phyloP scores from a whole-genome alignment of 2,329 filamentous ascomycete genomes.

The Botryotinia calthae region DNA sequence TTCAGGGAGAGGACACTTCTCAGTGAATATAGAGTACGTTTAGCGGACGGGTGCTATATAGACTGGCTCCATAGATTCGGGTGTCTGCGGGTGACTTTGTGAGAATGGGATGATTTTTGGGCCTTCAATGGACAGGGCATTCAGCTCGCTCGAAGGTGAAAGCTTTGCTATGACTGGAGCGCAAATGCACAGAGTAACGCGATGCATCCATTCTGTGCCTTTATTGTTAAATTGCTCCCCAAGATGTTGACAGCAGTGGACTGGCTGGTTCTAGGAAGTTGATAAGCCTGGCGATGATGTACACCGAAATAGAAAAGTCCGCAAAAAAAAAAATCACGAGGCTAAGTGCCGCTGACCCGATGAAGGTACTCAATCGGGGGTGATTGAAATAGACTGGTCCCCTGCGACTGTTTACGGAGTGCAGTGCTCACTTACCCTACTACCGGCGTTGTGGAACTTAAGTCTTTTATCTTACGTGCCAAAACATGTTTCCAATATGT shows the following conservation, averaged over 20 bases:
- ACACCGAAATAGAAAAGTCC: neutral
- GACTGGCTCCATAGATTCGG: neutral
- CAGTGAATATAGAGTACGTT: neutral
- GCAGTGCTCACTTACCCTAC: constrained; percentile 11
- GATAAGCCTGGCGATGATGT: neutral
- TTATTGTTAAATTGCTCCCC: neutral
- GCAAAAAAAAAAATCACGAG: neutral
- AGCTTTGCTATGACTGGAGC: constrained; percentile 7
- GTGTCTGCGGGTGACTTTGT: constrained; percentile 8
- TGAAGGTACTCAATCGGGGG: constrained; percentile 7
- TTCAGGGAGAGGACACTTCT: neutral
- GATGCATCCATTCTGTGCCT: neutral
- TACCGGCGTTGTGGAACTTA: constrained; percentile 14
- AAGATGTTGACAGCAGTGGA: neutral
- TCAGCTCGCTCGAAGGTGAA: constrained; percentile 7
- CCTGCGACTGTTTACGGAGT: constrained; percentile 8
- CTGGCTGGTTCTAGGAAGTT: neutral
- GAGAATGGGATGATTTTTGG: constrained; percentile 11
- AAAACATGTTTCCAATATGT: constrained; percentile 1
- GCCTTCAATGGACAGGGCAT: neutral
- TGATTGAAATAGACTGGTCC: neutral
- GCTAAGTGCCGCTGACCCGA: constrained; percentile 17
- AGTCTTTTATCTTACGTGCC: constrained; percentile 2
- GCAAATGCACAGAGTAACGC: neutral
- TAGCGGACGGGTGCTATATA: neutral